Evolutionary conservation across 1,284 basidiomycete species (phyloP), one percentile per base, ranked within the genome.

Genomic region (Trametes sp.): DNA sequence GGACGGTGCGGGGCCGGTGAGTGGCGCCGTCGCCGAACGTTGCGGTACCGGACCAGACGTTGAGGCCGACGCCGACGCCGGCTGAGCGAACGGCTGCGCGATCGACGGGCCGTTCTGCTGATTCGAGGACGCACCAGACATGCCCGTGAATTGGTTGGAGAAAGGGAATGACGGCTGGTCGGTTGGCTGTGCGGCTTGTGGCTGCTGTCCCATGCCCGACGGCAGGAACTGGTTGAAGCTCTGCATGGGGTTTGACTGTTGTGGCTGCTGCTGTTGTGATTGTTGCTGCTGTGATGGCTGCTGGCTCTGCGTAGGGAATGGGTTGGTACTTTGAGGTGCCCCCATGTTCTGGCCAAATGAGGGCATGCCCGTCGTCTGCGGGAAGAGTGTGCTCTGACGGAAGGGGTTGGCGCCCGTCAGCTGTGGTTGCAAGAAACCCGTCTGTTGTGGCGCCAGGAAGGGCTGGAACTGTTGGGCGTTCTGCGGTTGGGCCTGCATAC

Each of bases 321-420:
- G 74, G 55, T 76, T 77, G 24, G 62, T 66, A 54, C 61, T 69
- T 48, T 70, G 71, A 16, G 54, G 54, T 29, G 50, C 57, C 33
- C 62, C 63, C 61, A 54, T 63, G 31, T 48, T 64, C 62, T 66
- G 73, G 38, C 63, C 69, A 57, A 76, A 76, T 14, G 78, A 78
- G n/a, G 80, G 79, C 68, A 82, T 78, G 5, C 84, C 84, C 2
- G 83, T 85, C 51, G 76, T 72, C 74, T 94, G 92, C 24, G 91
- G 87, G 62, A 89, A 79, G 61, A 93, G 65, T 76, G 82, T 82
- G 67, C 82, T 84, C 74, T 86, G 85, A 21, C 89, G 77, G 83
- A 94, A 92, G 0, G 89, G 87, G 72, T 93, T 93, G 44, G 84
- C 81, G 4, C 93, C 94, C 1, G 94, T 96, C 23, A 77, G 70